Evolutionary conservation across 805 yeast genomes (phyloP).

Genomic region (Teunomyces gatunensis): DNA sequence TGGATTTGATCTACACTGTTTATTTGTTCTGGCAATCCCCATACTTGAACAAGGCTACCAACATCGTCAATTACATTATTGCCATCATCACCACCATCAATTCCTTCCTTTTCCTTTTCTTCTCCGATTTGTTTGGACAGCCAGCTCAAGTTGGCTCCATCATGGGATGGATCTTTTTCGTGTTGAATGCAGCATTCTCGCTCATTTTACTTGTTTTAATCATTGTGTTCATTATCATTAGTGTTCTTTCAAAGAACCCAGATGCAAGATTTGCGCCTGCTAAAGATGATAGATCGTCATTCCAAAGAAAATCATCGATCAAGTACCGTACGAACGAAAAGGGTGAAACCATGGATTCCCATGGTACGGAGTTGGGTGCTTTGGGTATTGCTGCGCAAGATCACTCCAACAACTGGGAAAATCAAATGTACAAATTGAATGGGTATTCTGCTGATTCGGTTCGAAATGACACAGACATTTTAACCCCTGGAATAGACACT

Average conservation of each 20-base stretch:
- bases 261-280: conserved; percentile 88
- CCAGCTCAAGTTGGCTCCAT: conserved; percentile 74
- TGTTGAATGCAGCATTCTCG: conserved; percentile 86
- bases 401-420: conserved; percentile 73
- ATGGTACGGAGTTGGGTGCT: conserved; percentile 40
- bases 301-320: conserved; percentile 50
- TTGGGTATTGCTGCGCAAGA: conserved; percentile 82
- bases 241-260: conserved; percentile 76
- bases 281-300: conserved; percentile 87
- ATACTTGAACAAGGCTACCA: conserved; percentile 79
- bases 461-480: conserved; percentile 15
- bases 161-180: conserved; percentile 90
- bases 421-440: conserved; percentile 53
- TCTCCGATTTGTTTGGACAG: conserved; percentile 80
- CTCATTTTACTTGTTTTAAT: conserved; percentile 68
- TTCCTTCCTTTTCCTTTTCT: conserved; percentile 82
- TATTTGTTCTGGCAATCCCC: conserved; percentile 66
- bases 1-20: conserved; percentile 69
- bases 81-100: conserved; percentile 71
- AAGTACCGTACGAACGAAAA: conserved; percentile 14
- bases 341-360: conserved; percentile 3
- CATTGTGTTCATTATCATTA: conserved; percentile 60
- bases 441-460: conserved; percentile 22
- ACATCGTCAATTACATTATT: conserved; percentile 69
- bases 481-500: conserved; percentile 33